phyloP scores from a whole-genome alignment of 73 alveolate genomes.

The Uronychia binucleata region DNA sequence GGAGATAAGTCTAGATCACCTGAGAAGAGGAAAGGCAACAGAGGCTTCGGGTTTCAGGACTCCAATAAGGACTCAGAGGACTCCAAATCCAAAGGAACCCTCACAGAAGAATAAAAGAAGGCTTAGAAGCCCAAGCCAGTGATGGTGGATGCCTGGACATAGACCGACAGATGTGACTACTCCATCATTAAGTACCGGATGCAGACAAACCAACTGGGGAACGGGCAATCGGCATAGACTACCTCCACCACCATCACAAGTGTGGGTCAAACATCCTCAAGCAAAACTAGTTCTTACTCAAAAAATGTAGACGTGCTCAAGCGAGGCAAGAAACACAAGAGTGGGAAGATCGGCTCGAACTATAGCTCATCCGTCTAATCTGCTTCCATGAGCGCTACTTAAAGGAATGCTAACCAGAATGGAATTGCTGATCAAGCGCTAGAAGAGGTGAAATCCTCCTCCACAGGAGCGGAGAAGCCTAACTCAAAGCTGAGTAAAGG shows the following conservation, averaged over 20 bases:
- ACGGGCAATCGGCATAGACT: too few species aligned
- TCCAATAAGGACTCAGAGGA: neutral
- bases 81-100: conserved; percentile 7
- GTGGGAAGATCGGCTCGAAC: neutral
- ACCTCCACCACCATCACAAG: too few species aligned
- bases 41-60: neutral
- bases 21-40: neutral
- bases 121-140: conserved; percentile 41
- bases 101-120: conserved; percentile 15
- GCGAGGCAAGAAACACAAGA: neutral
- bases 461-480: neutral
- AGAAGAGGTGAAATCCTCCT: neutral
- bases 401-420: neutral
- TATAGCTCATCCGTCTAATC: neutral
- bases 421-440: neutral
- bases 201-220: conserved; percentile 19
- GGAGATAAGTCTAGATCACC: neutral
- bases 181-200: conserved; percentile 55
- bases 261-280: too few species aligned
- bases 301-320: neutral
- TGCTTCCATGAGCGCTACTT: neutral
- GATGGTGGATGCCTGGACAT: conserved; percentile 71
- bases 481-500: neutral
- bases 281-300: neutral
- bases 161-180: conserved; percentile 61